Percentiles rank a stretch among this genome's conserved stretches.
These are phyloP conservation scores for Moricandia moricandioides DNA, from an alignment of 345 rosid species.

Conservation along the genomic window DNA sequence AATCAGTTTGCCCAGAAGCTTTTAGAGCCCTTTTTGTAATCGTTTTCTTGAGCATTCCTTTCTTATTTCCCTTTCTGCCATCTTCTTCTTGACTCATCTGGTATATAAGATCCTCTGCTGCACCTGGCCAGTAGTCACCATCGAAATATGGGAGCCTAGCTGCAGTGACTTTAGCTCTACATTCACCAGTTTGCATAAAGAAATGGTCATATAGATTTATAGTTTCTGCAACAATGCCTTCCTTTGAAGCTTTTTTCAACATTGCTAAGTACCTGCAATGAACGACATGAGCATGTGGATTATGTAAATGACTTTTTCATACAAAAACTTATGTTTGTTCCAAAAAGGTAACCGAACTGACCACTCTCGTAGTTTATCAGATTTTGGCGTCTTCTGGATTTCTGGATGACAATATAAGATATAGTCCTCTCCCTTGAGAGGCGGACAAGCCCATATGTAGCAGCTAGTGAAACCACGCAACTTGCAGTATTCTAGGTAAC, in stretches of 20 bases:
- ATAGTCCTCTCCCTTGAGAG: constrained; percentile 97
- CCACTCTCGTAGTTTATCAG: constrained; percentile 98
- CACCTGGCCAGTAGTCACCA: constrained; percentile 99
- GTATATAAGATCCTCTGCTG: constrained; percentile 94
- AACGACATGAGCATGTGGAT: constrained; percentile 17
- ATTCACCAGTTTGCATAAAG: constrained; percentile 81
- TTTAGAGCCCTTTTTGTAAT: constrained; percentile 94
- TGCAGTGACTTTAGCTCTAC: constrained; percentile 91
- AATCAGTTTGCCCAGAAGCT: constrained; percentile 98
- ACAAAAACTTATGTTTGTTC: neutral
- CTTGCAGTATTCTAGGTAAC: constrained; percentile 99
- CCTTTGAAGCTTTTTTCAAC: constrained; percentile 87
- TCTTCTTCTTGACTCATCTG: constrained; percentile 97
- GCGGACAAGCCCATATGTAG: constrained; percentile 99
- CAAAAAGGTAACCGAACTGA: constrained; percentile 40
- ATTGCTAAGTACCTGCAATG: constrained; percentile 77
- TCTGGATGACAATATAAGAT: constrained; percentile 98
- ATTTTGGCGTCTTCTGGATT: constrained; percentile 99
- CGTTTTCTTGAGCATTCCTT: constrained; percentile 81
- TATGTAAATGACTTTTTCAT: constrained; percentile 21
- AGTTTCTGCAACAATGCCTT: constrained; percentile 79
- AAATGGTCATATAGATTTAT: constrained; percentile 91
- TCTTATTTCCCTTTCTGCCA: constrained; percentile 88
- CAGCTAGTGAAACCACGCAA: constrained; percentile 98
- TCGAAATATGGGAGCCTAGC: constrained; percentile 98